Percentiles rank a stretch among this genome's conserved stretches.
phyloP scores from a whole-genome alignment of 352 stramenopile species.

The Thalassiosira pacifica region DNA sequence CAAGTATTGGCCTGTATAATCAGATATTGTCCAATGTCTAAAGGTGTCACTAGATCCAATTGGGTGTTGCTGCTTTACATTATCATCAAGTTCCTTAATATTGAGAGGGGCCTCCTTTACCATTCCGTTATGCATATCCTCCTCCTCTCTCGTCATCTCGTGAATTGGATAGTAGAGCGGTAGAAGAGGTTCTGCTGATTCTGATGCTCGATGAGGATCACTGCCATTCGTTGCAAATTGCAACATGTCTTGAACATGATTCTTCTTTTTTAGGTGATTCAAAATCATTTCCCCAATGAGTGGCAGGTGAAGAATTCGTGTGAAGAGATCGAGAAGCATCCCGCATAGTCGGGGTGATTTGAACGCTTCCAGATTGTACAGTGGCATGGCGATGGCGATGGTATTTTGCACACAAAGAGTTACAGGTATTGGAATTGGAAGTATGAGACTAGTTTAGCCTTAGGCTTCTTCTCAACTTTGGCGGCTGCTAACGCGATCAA shows the following conservation, averaged over 20 bases:
- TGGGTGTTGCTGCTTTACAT: constrained; percentile 88
- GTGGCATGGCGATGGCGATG: neutral
- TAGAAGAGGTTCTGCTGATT: constrained; percentile 68
- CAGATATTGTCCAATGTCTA: constrained; percentile 86
- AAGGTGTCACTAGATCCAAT: constrained; percentile 79
- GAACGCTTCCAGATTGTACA: constrained; percentile 57
- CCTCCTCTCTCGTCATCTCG: constrained; percentile 52
- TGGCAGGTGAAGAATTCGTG: constrained; percentile 26
- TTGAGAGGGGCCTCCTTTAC: constrained; percentile 57
- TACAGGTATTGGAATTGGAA: no score
- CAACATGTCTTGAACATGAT: constrained; percentile 23
- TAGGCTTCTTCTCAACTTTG: no score
- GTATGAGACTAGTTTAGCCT: no score
- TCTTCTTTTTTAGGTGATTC: constrained; percentile 26
- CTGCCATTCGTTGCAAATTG: constrained; percentile 8
- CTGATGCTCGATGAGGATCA: constrained; percentile 12
- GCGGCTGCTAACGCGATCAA: no score
- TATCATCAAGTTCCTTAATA: constrained; percentile 74
- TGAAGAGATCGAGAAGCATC: constrained; percentile 23
- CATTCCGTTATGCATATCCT: constrained; percentile 45
- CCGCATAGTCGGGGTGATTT: constrained; percentile 40
- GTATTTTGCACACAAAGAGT: no score
- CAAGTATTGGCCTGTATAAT: constrained; percentile 83
- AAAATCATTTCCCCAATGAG: constrained; percentile 25
- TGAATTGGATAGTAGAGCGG: constrained; percentile 89